phyloP scores from a whole-genome alignment of 2,329 filamentous ascomycete species.

The Rhytidhysteron rufulum region DNA sequence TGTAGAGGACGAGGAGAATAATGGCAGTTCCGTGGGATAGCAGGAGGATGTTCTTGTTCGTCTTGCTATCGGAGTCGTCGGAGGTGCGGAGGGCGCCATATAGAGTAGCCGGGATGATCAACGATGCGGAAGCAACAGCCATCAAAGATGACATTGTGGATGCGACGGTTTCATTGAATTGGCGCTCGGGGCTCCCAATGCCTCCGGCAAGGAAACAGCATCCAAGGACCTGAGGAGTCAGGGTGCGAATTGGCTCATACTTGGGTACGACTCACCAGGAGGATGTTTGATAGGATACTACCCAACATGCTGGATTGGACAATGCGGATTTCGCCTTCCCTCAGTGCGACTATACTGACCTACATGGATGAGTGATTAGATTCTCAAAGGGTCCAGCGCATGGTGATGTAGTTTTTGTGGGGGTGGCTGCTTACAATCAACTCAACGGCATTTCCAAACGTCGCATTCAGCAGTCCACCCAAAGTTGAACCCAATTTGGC shows the following conservation, averaged over 20 bases:
- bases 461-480: constrained; percentile 71
- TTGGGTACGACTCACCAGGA: constrained; percentile 54
- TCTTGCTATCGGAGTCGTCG: constrained; percentile 31
- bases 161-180: constrained; percentile 71
- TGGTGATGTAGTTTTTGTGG: no score
- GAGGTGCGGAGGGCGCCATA: constrained; percentile 44
- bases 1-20: constrained; percentile 51
- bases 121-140: constrained; percentile 52
- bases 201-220: constrained; percentile 53
- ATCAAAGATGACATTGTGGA: constrained; percentile 67
- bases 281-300: constrained; percentile 88
- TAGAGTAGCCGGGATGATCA: constrained; percentile 53
- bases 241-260: constrained; percentile 66
- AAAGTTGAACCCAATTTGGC: constrained; percentile 68
- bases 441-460: constrained; percentile 77
- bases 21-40: constrained; percentile 53
- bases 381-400: no score
- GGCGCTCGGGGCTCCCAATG: constrained; percentile 40
- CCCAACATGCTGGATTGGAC: constrained; percentile 98
- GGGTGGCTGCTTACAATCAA: constrained; percentile 68
- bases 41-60: constrained; percentile 46
- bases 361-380: neutral
- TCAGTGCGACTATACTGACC: constrained; percentile 70
- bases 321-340: constrained; percentile 81
- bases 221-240: constrained; percentile 45